Conservation (phyloP, 345 rosid species). For the Noccaea bulbosa region DNA sequence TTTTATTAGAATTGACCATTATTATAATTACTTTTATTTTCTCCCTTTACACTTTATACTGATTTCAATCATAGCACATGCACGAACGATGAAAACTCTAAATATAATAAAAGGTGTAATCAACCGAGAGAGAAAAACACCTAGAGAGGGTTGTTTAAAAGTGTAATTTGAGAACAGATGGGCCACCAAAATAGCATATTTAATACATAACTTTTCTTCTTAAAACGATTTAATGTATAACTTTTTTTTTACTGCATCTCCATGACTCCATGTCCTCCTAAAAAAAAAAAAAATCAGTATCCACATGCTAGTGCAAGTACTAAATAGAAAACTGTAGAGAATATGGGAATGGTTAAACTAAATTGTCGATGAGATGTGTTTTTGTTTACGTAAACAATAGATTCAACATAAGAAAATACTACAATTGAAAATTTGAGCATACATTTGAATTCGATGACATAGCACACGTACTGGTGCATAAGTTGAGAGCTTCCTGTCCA, state of each 20-base stretch:
- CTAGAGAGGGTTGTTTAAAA: slow-evolving; percentile 38
- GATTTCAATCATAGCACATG: slow-evolving; percentile 45
- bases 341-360: too few relatives aligned
- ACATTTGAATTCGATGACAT: slow-evolving; percentile 21
- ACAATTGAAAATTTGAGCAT: not conserved
- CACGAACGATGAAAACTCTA: slow-evolving; percentile 23
- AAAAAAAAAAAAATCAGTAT: not conserved
- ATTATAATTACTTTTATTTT: slow-evolving; percentile 19
- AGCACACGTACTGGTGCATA: slow-evolving; percentile 2
- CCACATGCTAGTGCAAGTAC: slow-evolving; percentile 3
- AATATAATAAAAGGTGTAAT: slow-evolving; percentile 30
- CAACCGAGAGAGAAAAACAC: slow-evolving; percentile 42
- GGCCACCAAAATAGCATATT: slow-evolving; percentile 32
- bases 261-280: not conserved
- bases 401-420: not conserved
- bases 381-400: not conserved
- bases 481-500: slow-evolving; percentile 20
- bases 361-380: not conserved
- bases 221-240: not conserved
- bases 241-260: not conserved
- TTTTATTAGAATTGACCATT: slow-evolving; percentile 22
- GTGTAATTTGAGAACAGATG: slow-evolving; percentile 29
- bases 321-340: not conserved
- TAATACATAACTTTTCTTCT: slow-evolving; percentile 16
- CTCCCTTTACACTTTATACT: slow-evolving; percentile 8